Percentiles rank a stretch among this genome's conserved stretches.
These are phyloP conservation scores for Aspergillus sojae DNA, from an alignment of 2,329 filamentous ascomycete genomes.

Conservation along the genomic window DNA sequence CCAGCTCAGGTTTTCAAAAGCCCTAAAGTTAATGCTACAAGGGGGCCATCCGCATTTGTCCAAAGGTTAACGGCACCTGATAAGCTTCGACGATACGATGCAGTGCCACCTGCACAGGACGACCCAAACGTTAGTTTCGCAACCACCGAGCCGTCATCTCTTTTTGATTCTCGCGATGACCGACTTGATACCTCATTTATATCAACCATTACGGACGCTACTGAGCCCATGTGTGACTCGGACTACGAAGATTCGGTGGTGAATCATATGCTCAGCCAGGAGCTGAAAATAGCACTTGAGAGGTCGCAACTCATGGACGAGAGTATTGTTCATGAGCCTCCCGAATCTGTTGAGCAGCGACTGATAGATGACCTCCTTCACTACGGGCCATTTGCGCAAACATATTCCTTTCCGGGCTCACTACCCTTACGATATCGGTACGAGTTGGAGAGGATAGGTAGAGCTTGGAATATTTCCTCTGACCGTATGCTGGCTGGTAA, in stretches of 20 bases:
- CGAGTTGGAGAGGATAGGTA: slow-evolving; percentile 40
- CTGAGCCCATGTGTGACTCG: slow-evolving; percentile 27
- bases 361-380: slow-evolving; percentile 33
- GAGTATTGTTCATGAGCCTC: slow-evolving; percentile 8
- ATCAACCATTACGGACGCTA: slow-evolving; percentile 29
- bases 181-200: slow-evolving; percentile 28
- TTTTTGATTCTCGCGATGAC: slow-evolving; percentile 16
- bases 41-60: slow-evolving; percentile 16
- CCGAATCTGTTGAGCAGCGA: slow-evolving; percentile 20
- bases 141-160: slow-evolving; percentile 21
- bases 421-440: slow-evolving; percentile 41
- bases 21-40: slow-evolving; percentile 1
- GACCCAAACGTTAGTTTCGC: slow-evolving; percentile 27
- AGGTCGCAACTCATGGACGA: neutral
- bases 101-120: slow-evolving; percentile 14
- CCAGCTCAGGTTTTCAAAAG: slow-evolving; percentile 11
- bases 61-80: slow-evolving; percentile 23
- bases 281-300: slow-evolving; percentile 18
- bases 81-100: slow-evolving; percentile 21
- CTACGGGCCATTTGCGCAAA: slow-evolving; percentile 40
- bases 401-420: slow-evolving; percentile 26
- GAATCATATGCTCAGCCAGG: slow-evolving; percentile 23
- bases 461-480: slow-evolving; percentile 31
- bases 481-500: slow-evolving; percentile 33
- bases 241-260: slow-evolving; percentile 32